Evolutionary conservation across 345 rosid species (phyloP).

Genomic region (Camelina hispida): DNA sequence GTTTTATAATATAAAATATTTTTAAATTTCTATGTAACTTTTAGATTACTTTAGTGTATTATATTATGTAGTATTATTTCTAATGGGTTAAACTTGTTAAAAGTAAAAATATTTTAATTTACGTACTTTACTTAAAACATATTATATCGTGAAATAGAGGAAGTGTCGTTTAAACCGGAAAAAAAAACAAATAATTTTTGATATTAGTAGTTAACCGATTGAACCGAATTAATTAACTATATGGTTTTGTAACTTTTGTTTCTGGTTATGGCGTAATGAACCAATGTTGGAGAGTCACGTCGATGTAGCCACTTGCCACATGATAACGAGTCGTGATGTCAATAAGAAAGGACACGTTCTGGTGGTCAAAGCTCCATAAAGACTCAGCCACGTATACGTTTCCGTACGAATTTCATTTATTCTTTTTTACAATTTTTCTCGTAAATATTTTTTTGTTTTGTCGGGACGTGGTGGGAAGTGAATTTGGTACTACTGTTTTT

Average conservation of each 20-base stretch:
- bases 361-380: slow-evolving; percentile 33
- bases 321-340: slow-evolving; percentile 21
- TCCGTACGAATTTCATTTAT: slow-evolving; percentile 22
- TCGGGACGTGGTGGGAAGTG: slow-evolving; percentile 36
- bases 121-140: too few relatives aligned
- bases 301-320: slow-evolving; percentile 26
- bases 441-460: slow-evolving; percentile 1
- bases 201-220: not conserved
- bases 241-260: not conserved
- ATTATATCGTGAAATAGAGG: too few relatives aligned
- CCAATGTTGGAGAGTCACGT: not conserved
- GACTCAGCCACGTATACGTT: not conserved
- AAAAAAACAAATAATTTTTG: too few relatives aligned
- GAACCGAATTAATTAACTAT: not conserved
- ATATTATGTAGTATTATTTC: too few relatives aligned
- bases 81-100: too few relatives aligned
- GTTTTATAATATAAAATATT: too few relatives aligned
- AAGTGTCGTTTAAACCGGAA: too few relatives aligned
- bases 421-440: not conserved
- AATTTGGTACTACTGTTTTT: slow-evolving; percentile 16
- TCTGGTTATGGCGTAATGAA: too few relatives aligned
- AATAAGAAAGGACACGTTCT: slow-evolving; percentile 9
- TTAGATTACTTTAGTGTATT: too few relatives aligned
- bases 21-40: too few relatives aligned
- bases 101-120: too few relatives aligned